Evolutionary conservation across 441 rosid species (phyloP), one percentile per base, ranked within the genome.

Genomic region (Dalechampia spathulata): DNA sequence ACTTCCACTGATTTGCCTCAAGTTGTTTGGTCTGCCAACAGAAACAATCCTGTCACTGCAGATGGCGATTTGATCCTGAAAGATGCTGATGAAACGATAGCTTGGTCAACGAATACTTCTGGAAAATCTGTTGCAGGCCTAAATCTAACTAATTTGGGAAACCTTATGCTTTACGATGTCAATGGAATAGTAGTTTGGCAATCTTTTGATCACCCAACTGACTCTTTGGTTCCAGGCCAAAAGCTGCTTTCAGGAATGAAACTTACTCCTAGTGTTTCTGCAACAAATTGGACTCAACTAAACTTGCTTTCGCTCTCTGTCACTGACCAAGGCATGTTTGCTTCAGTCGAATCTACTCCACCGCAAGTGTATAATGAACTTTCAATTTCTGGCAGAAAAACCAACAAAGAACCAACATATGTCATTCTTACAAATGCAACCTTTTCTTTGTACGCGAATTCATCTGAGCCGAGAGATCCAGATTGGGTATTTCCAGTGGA

Each of bases 391-490:
- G 25, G 15, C 32, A 28, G 16, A 5, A 21, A 41, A 42, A 54
- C 32, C 5, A 55, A 53, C 9, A 5, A 6, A 22, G 67, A 64
- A 25, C 37, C 51, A 2, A 55, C 44, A 2, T 55, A 50, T 38
- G 45, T 30, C 9, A 39, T 55, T n/a, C 67, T 52, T 52, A 30
- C 2, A 40, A 21, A 62, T 55, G 72, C 66, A 40, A 46, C 66
- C 42, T 65, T 69, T 22, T 34, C 62, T 28, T 21, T 69, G 49
- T 65, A 36, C 21, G 9, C 15, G 7, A 23, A 26, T 53, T 62
- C 69, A 32, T 25, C 57, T 14, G 53, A 56, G 19, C 53, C 14
- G 39, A 44, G 45, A 20, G 15, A 30, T 0, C 61, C 61, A 5
- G 25, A 48, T 3, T 10, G 27, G 14, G 0, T 21, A 30, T 30